Conservation (phyloP, 768 basidiomycete species). For the Harrya chromipes region DNA sequence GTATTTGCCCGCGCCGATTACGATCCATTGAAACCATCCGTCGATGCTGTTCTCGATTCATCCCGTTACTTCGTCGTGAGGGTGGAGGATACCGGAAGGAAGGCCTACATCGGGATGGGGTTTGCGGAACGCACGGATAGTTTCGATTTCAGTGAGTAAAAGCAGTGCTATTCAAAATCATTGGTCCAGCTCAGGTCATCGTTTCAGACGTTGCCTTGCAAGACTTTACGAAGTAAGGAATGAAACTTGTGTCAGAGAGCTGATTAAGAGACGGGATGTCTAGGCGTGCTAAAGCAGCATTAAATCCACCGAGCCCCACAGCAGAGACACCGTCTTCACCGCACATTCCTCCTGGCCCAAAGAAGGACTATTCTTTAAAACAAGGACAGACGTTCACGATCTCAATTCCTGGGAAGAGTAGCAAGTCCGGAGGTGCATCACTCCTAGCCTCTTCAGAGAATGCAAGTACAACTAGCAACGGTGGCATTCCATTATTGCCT, state of each 20-base stretch:
- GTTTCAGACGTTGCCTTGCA: constrained; percentile 75
- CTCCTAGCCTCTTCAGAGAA: constrained; percentile 37
- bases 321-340: constrained; percentile 55
- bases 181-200: constrained; percentile 6
- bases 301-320: constrained; percentile 49
- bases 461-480: constrained; percentile 25
- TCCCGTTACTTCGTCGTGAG: constrained; percentile 93
- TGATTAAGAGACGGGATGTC: not conserved
- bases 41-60: constrained; percentile 95
- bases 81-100: constrained; percentile 82
- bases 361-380: constrained; percentile 92
- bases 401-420: constrained; percentile 76
- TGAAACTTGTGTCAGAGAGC: not conserved
- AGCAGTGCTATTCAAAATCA: not conserved
- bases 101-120: constrained; percentile 93
- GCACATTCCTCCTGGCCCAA: constrained; percentile 71
- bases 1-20: constrained; percentile 90
- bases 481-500: constrained; percentile 68
- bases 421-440: constrained; percentile 34
- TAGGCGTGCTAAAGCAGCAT: constrained; percentile 62
- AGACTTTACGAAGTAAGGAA: constrained; percentile 73
- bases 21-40: constrained; percentile 70
- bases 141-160: constrained; percentile 82
- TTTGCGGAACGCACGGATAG: constrained; percentile 86
- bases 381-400: constrained; percentile 95